A percentile compares a stretch with the other conserved stretches of the same genome.
Conservation (phyloP, 371 early-diverging fungal species). For the Apophysomyces sp. region DNA sequence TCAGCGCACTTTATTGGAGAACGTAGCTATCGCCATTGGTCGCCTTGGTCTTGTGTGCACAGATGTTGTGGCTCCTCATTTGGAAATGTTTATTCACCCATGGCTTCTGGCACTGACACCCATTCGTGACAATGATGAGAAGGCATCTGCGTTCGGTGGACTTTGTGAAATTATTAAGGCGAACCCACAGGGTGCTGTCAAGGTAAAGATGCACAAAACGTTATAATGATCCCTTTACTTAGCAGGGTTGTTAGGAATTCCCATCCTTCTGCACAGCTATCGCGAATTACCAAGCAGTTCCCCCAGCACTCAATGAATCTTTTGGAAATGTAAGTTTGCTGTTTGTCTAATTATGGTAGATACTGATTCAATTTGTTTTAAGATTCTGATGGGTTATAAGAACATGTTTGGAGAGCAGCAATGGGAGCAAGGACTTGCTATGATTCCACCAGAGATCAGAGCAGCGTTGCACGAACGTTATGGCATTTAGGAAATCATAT, state of each 20-base stretch:
- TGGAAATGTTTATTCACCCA: constrained; percentile 61
- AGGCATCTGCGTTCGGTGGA: constrained; percentile 86
- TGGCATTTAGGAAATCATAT: constrained; percentile 44
- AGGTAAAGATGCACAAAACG: constrained; percentile 12
- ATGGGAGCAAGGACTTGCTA: constrained; percentile 63
- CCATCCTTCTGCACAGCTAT: constrained; percentile 74
- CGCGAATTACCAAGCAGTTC: constrained; percentile 63
- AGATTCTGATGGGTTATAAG: constrained; percentile 72
- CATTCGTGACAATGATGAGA: constrained; percentile 84
- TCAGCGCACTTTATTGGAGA: constrained; percentile 72
- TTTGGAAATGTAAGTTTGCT: constrained; percentile 59
- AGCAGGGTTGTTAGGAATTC: constrained; percentile 44
- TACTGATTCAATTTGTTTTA: not conserved
- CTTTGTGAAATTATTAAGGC: constrained; percentile 76
- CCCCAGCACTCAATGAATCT: constrained; percentile 61
- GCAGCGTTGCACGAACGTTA: constrained; percentile 61
- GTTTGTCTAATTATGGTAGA: not conserved
- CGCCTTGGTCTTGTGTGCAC: constrained; percentile 80
- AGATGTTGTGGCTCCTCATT: constrained; percentile 63
- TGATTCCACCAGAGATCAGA: constrained; percentile 60
- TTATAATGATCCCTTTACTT: not conserved
- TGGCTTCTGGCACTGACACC: constrained; percentile 65
- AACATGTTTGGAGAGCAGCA: constrained; percentile 65
- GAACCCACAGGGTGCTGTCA: constrained; percentile 72
- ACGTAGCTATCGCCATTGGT: constrained; percentile 87